Evolutionary conservation across 2,329 filamentous ascomycete genomes (phyloP), one percentile per base, ranked within the genome.

Genomic region (Hymenoscyphus fructigenus): DNA sequence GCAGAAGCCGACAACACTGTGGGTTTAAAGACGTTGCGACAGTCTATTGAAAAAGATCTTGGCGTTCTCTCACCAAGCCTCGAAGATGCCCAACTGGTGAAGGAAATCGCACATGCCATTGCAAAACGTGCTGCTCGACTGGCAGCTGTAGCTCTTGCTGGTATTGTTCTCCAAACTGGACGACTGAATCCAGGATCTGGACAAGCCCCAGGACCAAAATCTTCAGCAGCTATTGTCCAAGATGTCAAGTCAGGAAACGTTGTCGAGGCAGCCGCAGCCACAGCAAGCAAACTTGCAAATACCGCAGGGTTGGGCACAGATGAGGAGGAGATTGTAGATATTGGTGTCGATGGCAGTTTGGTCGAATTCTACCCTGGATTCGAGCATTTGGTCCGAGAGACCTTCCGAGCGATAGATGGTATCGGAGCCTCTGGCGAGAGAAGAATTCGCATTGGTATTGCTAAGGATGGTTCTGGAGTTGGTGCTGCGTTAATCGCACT

Each of bases 301-400:
- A 68, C 70, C 9, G 67, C 70, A 6, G 69, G 72, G 15, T 57
- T 73, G 1, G 41, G 69, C 2, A 70, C 73, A 20, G 74, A 72
- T 14, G 72, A 74, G 41, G 88, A 92, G 57, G 85, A 93, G 61
- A 85, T 95, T 29, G 81, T 90, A 63, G 95, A 99, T 75, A 87
- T 99, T 72, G 95, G 95, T 73, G 94, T 98, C 1, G 95, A 99
- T 75, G 95, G 95, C 69, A 93, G 90, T 75, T 82, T 99, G 61
- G 93, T 98, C 2, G 95, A 98, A 78, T 95, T 96, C 80, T 98
- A 98, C 78, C 95, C 95, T 9, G 89, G 88, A 74, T 99, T 97
- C 79, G 88, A 95, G 69, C 89, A 91, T 64, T 91, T 95, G 81
- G 90, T 98, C 68, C 86, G 93, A 67, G 91, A 96, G 75, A 91